Base-by-base conservation (phyloP, 2,329 filamentous ascomycete species). In the Dryadomyces quercus-mongolicae region DNA sequence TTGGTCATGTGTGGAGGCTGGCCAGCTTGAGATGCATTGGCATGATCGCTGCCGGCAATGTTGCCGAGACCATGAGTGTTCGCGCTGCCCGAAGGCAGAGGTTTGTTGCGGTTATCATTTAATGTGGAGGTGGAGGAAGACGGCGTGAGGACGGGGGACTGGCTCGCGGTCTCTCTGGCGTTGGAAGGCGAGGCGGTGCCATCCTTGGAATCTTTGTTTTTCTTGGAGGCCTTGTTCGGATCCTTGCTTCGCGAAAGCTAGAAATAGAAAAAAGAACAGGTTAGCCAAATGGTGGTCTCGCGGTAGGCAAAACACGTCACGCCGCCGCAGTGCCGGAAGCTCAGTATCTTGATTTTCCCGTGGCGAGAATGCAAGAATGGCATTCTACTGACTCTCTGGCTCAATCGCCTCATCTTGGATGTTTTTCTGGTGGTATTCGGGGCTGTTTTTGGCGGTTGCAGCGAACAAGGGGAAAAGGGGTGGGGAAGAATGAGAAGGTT, bases 241-340 rank as follows among this genome's bases (percentile, higher is more conserved):
- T 81, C 86, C 77, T 95, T 95, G 66, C 86, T 85, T 74, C 90
- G 84, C 71, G 89, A 93, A 75, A 96, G 88, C 89, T 96, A 80
- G 20, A 46, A 40, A 9, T 40, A 22, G 5, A 15, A 43, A 49
- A 48, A 21, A 45, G 25, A 31, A 31, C 25, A 31, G 7, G 48
- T 54, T 44, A 56, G 54, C 54, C 22, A 45, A 25, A 40, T 21
- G 54, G 43, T 42, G 51, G 43, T 50, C 45, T 31, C 44, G 20
- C 13, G 21, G 49, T 2, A 25, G 13, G 16, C 15, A 12, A 40
- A 40, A 34, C 36, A 20, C 38, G 52, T 44, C 18, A 43, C 46
- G 44, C 20, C 3, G 25, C 22, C 25, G 25, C 18, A 16, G 25
- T 31, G 25, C 25, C 25, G 25, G 25, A 31, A 31, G 25, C 25